Conservation (phyloP, 31 red algal genomes). For the Endocladia muricata region DNA sequence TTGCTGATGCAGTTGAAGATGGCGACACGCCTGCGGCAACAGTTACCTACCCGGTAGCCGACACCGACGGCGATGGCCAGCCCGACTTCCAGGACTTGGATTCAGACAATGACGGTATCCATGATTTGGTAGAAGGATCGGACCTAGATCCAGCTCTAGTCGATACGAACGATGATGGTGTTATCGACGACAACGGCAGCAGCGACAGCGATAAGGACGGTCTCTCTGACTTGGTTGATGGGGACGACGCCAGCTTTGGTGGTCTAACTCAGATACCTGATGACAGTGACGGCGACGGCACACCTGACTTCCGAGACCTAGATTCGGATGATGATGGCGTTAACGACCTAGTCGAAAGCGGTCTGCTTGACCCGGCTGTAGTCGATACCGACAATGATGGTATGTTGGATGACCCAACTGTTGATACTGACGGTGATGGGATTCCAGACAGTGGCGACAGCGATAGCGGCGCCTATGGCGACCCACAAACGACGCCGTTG, state of each 20-base stretch:
- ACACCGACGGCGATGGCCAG: too few relatives aligned
- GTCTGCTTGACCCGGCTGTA: background rate
- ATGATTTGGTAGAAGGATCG: too few relatives aligned
- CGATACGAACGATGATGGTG: background rate
- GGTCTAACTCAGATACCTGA: background rate
- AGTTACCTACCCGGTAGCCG: too few relatives aligned
- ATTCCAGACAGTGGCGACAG: background rate
- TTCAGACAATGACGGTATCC: too few relatives aligned
- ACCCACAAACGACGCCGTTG: background rate
- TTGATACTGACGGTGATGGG: slow-evolving; percentile 8
- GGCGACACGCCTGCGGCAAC: background rate
- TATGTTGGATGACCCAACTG: background rate
- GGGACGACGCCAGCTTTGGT: background rate
- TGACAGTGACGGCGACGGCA: background rate
- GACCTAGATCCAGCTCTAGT: too few relatives aligned
- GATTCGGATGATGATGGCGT: background rate
- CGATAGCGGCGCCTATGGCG: background rate
- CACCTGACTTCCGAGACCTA: background rate
- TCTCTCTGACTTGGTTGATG: background rate
- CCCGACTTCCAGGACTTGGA: too few relatives aligned
- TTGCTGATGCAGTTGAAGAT: slow-evolving; percentile 1
- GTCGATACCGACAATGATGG: slow-evolving; percentile 1
- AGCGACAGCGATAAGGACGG: background rate
- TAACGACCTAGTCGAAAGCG: background rate
- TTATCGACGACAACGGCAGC: background rate